phyloP scores from a whole-genome alignment of 163 green algal genomes.

The Scenedesmus sp. region DNA sequence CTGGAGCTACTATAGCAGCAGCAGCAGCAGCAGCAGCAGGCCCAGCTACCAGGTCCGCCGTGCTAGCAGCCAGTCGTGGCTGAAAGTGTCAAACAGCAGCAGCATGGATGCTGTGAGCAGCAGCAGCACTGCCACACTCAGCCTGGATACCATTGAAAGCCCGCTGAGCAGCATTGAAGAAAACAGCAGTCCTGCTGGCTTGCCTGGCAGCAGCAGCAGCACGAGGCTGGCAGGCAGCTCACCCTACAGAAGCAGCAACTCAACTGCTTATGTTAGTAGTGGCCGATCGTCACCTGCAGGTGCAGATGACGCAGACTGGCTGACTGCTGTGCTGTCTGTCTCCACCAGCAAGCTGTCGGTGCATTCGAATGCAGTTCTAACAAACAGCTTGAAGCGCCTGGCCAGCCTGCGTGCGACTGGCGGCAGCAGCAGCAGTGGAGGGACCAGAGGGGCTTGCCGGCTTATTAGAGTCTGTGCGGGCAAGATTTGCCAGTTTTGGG shows the following conservation, averaged over 20 bases:
- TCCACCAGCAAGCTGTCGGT: conserved; percentile 1
- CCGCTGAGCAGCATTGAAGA: background rate
- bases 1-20: background rate
- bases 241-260: background rate
- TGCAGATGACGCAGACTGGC: conserved; percentile 33
- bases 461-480: conserved; percentile 16
- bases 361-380: conserved; percentile 33
- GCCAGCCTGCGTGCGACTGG: conserved; percentile 5
- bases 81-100: background rate
- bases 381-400: conserved; percentile 43
- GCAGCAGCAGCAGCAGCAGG: background rate
- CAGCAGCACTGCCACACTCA: background rate
- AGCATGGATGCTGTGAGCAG: background rate
- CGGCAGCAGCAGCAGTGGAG: background rate
- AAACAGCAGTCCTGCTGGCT: background rate
- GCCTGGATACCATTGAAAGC: background rate
- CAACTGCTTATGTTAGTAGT: background rate
- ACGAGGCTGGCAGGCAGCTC: background rate
- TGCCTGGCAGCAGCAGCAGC: background rate
- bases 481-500: conserved; percentile 26
- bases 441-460: background rate
- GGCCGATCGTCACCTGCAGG: background rate
- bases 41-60: background rate
- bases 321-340: conserved; percentile 28
- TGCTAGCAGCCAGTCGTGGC: background rate